Conservation (phyloP, 306 rosid species). For the Gleditsia sinensis region DNA sequence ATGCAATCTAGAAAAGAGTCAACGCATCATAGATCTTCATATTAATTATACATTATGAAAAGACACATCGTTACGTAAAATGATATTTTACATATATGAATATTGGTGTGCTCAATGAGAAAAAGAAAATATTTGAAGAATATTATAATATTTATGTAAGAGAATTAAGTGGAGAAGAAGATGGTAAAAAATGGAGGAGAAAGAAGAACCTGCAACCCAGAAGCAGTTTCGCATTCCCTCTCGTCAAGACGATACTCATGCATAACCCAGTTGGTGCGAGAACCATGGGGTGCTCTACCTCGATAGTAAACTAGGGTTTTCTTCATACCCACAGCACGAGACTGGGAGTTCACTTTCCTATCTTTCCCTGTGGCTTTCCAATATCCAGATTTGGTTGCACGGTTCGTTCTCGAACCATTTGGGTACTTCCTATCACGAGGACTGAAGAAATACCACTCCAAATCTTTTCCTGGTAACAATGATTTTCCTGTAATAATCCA, state of each 20-base stretch:
- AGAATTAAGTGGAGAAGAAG: not conserved
- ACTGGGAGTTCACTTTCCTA: conserved; percentile 77
- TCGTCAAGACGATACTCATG: conserved; percentile 97
- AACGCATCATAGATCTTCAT: too few species aligned
- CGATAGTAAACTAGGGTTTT: conserved; percentile 97
- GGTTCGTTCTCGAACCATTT: conserved; percentile 91
- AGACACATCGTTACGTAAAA: too few species aligned
- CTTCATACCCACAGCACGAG: conserved; percentile 82
- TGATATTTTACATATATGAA: too few species aligned
- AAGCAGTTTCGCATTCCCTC: conserved; percentile 66
- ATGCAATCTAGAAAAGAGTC: too few species aligned
- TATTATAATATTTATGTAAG: not conserved
- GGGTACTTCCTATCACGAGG: conserved; percentile 94
- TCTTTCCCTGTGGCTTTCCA: conserved; percentile 99
- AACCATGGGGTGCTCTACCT: conserved; percentile 95
- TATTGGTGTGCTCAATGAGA: too few species aligned
- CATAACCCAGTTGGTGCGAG: conserved; percentile 95
- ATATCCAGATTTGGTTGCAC: conserved; percentile 92
- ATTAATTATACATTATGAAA: not conserved
- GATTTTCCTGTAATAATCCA: conserved; percentile 64
- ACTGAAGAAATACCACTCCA: conserved; percentile 97
- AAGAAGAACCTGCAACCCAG: conserved; percentile 66
- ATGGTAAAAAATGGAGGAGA: not conserved
- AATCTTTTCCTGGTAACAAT: conserved; percentile 91
- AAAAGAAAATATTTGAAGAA: not conserved